Base-by-base conservation (phyloP, 371 early-diverging fungal genomes). In the Actinomortierella ambigua region DNA sequence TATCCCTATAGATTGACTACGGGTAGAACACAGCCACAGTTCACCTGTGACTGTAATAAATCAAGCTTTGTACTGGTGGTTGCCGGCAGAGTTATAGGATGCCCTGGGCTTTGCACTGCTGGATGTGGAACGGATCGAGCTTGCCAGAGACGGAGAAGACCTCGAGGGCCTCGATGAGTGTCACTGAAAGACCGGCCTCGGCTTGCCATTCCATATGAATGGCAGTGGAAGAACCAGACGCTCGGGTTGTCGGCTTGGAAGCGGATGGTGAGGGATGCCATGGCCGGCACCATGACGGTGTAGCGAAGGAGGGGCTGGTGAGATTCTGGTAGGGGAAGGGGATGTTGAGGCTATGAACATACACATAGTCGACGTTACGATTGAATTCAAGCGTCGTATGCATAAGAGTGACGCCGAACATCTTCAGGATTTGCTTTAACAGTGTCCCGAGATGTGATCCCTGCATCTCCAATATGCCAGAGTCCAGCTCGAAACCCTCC, bases 141-240 rank as follows among this genome's bases (percentile, higher is more conserved):
- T 51, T 65, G 53, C 63, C 40, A 26, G 62, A 41, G 18, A 48
- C 51, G 9, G 85, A 84, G 29, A 88, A 70, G 26, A 57, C 23
- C 18, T 81, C 78, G 14, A 91, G 92, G 2, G 89, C 90, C 66
- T 86, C 90, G 44, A 91, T 79, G 57, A 93, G 66, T n/a, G 82
- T 69, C 51, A 54, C 61, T 60, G 81, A 81, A 49, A 90, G 69
- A 50, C 91, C 91, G 44, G 89, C 71, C 34, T 78, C 79, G 41
- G 84, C 65, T 79, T 94, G n/a, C 90, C 90, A 90, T 68, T 86
- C 86, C 44, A 92, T 88, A n/a, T n/a, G n/a, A n/a, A 64, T 94
- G 94, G 71, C 93, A 94, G 76, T 94, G 89, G 75, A 90, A 79
- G 54, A 84, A 61, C 93, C 91, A 91, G 7, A 84, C 83, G 8